Base-by-base conservation (phyloP, 2,329 filamentous ascomycete species). In the Akanthomyces muscarius region DNA sequence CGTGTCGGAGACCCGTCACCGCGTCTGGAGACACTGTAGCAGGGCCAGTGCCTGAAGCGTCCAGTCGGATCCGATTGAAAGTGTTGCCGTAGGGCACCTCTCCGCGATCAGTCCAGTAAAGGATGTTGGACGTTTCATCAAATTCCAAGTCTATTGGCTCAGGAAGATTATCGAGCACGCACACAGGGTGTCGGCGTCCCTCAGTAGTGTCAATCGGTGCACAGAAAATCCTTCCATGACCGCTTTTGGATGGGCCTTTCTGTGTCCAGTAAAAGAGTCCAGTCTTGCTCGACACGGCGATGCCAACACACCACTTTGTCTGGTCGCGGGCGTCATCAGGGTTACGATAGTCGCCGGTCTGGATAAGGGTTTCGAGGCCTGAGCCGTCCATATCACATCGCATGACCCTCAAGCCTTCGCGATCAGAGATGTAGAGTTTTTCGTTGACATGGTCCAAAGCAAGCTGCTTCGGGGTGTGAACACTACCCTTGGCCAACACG, bases 31-130 rank as follows among this genome's bases (percentile, higher is more conserved):
- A 21, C 21, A 21, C 21, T 21, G 21, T 21, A 21, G 21, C 21
- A 21, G 21, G 21, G 21, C 21, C 21, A 21, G 21, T 21, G 21
- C 21, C 21, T 21, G 21, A 21, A 21, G 21, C 54, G 16, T 55
- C 51, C n/a, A 58, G 42, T 44, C 47, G 48, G 21, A 58, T 44
- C 3, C 55, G 30, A 68, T 85, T 84, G 63, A 87, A 65, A 13
- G 78, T 78, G 68, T 84, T 86, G 0, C 85, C 85, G 10, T 71
- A 68, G 0, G 84, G 84, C 1, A 81, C 70, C 65, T 87, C 85
- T 4, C 85, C 86, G 0, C 85, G 75, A 65, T 87, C 85, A 0
- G 85, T 86, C 85, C 85, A 87, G 70, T 84, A 87, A 28, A 88
- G 72, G 1, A 70, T 73, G 30, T 76, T 69, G 3, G 69, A 68